phyloP scores from a whole-genome alignment of 176 grass and related monocot species.

The Triticum dicoccoides region DNA sequence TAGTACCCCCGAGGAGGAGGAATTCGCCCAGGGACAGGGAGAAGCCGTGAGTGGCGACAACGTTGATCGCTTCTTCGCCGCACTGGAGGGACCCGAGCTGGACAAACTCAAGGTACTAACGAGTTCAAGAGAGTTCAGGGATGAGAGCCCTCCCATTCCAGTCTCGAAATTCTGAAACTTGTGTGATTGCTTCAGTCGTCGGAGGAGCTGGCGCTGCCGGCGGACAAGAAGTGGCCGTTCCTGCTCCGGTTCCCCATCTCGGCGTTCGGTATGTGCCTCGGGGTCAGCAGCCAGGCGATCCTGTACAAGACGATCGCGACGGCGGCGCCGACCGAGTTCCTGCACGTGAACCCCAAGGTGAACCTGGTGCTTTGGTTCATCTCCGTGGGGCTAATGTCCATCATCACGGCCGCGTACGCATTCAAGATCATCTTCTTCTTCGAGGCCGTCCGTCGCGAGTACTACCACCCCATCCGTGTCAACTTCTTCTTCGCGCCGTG shows the following conservation, averaged over 20 bases:
- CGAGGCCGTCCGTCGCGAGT: slow-evolving; percentile 83
- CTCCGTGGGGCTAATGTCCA: slow-evolving; percentile 45
- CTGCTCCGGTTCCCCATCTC: slow-evolving; percentile 84
- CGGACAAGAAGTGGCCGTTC: slow-evolving; percentile 91
- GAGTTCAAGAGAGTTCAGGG: no score
- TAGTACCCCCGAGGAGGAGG: not conserved
- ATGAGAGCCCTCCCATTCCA: not conserved
- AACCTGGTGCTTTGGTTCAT: slow-evolving; percentile 82
- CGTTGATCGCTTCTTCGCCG: slow-evolving; percentile 79
- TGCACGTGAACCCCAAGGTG: slow-evolving; percentile 49
- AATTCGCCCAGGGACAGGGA: not conserved
- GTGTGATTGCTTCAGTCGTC: slow-evolving; percentile 32
- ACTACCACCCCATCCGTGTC: slow-evolving; percentile 81
- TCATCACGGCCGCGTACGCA: slow-evolving; percentile 44
- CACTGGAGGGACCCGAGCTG: slow-evolving; percentile 80
- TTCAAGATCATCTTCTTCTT: slow-evolving; percentile 80
- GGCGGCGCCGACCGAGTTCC: slow-evolving; percentile 57
- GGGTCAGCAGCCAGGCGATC: slow-evolving; percentile 90
- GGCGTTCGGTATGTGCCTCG: slow-evolving; percentile 84
- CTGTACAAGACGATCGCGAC: slow-evolving; percentile 78
- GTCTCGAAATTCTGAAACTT: not conserved
- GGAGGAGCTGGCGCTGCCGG: slow-evolving; percentile 65
- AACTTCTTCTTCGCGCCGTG: slow-evolving; percentile 99
- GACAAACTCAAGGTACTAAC: slow-evolving; percentile 62
- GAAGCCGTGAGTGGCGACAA: not conserved